Base-by-base conservation (phyloP, 345 rosid genomes). In the Sisymbrium altissimum region DNA sequence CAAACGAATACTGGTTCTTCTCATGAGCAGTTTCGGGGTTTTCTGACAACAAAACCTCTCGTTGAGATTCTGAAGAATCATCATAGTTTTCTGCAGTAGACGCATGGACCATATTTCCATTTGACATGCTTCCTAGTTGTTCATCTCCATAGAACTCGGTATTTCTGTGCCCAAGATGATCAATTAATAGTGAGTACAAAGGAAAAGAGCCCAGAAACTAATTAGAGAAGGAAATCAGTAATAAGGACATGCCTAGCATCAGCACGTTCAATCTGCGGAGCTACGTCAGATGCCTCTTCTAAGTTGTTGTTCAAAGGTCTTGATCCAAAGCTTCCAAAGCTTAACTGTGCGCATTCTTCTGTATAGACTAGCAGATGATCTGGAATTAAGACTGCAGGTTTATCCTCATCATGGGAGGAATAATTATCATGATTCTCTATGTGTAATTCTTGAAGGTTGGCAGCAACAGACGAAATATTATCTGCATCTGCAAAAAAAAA, bases 251-350 rank as follows among this genome's bases (percentile, higher is more conserved):
- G 83, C 98, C 97, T 93, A 63, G 86, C 45, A 56, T 93, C 93
- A n/a, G 85, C 72, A 66, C 73, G 91, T 59, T 77, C 83, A 27
- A 77, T 72, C 60, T 85, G 73, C 58, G 81, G 71, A 45, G 82
- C 77, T 54, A 71, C 72, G 74, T 83, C 89, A 76, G 89, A 62
- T 65, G 82, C 40, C 73, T 88, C 92, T 21, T 85, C 92, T 83
- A 87, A 59, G 81, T 82, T 82, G 81, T 73, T 78, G 78, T 82
- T 83, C 68, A 82, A 38, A 18, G 87, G 74, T 79, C 73, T 79
- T 43, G 92, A 73, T 60, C 83, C 81, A 81, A 93, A 93, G 73
- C 93, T 93, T 58, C 98, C 97, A 81, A 93, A 93, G 76, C 97
- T 93, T 83, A 93, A 83, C 78, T 90, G 97, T 2, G 89, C 83